Conservation (phyloP, 2,329 filamentous ascomycete species). For the Colletotrichum coccodes region DNA sequence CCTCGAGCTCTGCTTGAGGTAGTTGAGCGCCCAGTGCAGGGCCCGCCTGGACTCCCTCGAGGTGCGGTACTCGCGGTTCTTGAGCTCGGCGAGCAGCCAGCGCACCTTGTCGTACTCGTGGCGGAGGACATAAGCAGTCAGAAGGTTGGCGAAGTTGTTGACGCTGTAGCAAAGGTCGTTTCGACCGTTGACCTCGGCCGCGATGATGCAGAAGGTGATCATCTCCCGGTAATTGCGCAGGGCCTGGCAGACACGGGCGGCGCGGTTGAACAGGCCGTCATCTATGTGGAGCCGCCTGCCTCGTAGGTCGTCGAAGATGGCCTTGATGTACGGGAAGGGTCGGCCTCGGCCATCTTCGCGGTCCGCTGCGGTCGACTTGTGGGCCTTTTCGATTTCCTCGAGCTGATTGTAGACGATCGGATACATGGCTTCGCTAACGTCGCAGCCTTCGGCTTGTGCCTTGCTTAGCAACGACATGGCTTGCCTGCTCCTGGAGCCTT, state of each 20-base stretch:
- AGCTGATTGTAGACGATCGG: slow-evolving; percentile 51
- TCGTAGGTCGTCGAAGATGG: slow-evolving; percentile 39
- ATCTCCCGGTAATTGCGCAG: slow-evolving; percentile 43
- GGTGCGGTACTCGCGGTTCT: slow-evolving; percentile 23
- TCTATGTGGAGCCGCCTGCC: slow-evolving; percentile 43
- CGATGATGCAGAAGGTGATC: slow-evolving; percentile 46
- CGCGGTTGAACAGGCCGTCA: slow-evolving; percentile 49
- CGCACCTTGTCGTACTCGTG: slow-evolving; percentile 43
- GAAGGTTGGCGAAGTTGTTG: slow-evolving; percentile 49
- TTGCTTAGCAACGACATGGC: slow-evolving; percentile 52
- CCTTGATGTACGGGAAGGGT: slow-evolving; percentile 22
- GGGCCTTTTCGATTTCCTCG: slow-evolving; percentile 40
- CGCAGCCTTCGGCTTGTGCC: slow-evolving; percentile 51
- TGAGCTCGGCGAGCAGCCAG: slow-evolving; percentile 39
- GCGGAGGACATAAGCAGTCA: slow-evolving; percentile 45
- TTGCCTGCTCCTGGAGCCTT: slow-evolving; percentile 39
- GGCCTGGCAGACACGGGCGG: slow-evolving; percentile 42
- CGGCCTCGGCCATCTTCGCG: neutral
- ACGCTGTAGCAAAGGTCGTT: slow-evolving; percentile 48
- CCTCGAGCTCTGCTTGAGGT: slow-evolving; percentile 21
- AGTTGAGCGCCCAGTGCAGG: slow-evolving; percentile 25
- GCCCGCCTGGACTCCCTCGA: slow-evolving; percentile 6
- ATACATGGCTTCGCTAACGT: slow-evolving; percentile 52
- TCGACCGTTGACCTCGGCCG: slow-evolving; percentile 48
- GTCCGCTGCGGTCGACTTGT: slow-evolving; percentile 31